These are phyloP conservation scores for Rhypophila decipiens DNA, from an alignment of 495 filamentous ascomycete species.

Conservation along the genomic window DNA sequence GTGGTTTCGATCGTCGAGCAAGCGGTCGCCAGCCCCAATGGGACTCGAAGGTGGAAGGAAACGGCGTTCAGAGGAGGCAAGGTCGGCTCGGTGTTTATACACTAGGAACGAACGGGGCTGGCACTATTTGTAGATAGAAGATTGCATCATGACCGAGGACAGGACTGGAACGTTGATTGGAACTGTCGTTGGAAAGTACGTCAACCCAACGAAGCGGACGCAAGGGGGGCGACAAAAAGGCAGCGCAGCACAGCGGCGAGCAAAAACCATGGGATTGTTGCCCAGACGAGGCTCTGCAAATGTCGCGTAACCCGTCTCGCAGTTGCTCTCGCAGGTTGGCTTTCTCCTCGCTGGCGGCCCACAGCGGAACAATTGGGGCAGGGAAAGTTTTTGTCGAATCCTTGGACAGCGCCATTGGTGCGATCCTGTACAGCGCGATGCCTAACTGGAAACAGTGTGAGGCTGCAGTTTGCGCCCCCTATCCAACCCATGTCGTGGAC, in stretches of 20 bases:
- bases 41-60: no score
- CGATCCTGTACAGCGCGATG: no score
- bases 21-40: no score
- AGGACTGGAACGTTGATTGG: background rate
- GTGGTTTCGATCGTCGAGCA: background rate
- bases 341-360: background rate
- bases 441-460: background rate
- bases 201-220: background rate
- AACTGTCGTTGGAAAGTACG: background rate
- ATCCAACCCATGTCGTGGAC: no score
- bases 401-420: background rate
- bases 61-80: no score
- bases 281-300: background rate
- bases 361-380: no score
- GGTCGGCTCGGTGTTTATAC: no score
- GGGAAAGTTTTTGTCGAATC: background rate
- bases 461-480: background rate
- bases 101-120: no score
- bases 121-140: no score
- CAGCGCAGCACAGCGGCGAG: background rate
- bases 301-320: background rate
- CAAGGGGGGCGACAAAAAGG: background rate
- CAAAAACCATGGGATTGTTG: background rate
- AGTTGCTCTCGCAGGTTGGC: background rate
- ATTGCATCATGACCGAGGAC: background rate